Evolutionary conservation across 1,284 basidiomycete genomes (phyloP).

Genomic region (Trichosporon asahii): DNA sequence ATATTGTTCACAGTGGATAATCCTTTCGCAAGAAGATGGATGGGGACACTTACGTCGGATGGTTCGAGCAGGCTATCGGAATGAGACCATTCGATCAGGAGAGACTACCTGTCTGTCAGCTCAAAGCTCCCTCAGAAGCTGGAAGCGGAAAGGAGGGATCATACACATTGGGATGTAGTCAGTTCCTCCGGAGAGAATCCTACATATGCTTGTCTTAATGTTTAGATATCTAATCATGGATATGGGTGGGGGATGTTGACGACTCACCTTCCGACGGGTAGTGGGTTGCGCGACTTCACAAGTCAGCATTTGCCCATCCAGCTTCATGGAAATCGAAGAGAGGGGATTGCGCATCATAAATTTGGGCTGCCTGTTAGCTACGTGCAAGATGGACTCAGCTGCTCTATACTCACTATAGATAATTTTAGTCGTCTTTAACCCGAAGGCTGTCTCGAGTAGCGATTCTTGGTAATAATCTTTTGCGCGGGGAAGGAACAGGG

Average conservation of each 20-base stretch:
- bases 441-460: conserved; percentile 48
- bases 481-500: conserved; percentile 19
- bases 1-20: conserved; percentile 30
- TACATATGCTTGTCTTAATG: conserved; percentile 51
- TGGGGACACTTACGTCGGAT: conserved; percentile 10
- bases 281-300: not conserved
- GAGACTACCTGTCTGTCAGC: conserved; percentile 7
- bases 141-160: conserved; percentile 18
- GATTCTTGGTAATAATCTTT: conserved; percentile 50
- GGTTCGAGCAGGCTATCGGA: not conserved
- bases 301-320: not conserved
- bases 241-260: not conserved
- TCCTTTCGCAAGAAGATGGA: conserved; percentile 15
- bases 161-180: conserved; percentile 46
- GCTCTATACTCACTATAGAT: conserved; percentile 42
- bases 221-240: conserved; percentile 45
- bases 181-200: conserved; percentile 44
- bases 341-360: conserved; percentile 30
- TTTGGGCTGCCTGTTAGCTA: conserved; percentile 35
- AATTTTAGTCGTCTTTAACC: conserved; percentile 45
- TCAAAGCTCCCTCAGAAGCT: not conserved
- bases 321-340: not conserved
- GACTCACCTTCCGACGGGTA: not conserved
- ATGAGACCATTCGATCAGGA: not conserved
- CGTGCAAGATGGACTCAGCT: not conserved